Evolutionary conservation across 179 eudicot species (phyloP), one percentile per base, ranked within the genome.

Genomic region (Vitellaria paradoxa): DNA sequence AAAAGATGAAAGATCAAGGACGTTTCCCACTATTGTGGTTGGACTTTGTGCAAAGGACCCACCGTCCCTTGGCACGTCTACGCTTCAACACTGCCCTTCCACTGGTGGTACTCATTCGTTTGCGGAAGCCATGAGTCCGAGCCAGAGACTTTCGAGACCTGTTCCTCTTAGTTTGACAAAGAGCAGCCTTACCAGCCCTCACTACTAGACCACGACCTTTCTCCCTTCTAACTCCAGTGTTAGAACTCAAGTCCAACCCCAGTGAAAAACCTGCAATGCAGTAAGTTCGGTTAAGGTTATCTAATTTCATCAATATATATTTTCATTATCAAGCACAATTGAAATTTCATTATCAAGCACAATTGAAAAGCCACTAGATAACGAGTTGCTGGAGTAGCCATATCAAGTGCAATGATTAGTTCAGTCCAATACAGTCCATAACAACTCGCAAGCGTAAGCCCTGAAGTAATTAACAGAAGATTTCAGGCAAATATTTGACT

Each of bases 71-170:
- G 50, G 88, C 97, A 82, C 97, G 96, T 68, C 99, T 83, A 24
- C 93, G 93, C 85, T 87, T 82, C 62, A 93, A 77, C 71, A 86
- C 65, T 18, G 99, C 97, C 82, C 97, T 88, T 70, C 99, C 97
- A 70, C 93, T 73, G 40, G 97, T 93, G 79, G 97, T 93, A 10
- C 93, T 90, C 97, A 93, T 95, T 77, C 99, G 82, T 70, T 74
- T 69, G 77, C 92, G 87, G 59, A 92, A 93, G 18, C 98, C 97
- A 68, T 92, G 97, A 11, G 91, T 88, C 7, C 95, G 84, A 57
- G 97, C 98, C 68, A 93, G 83, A 64, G 98, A 95, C 85, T 93
- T 95, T 71, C 93, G 79, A n/a, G 99, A 93, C 62, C 97, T 79
- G 77, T 84, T 90, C 83, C 97, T 88, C 86, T 91, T 95, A 56